phyloP scores from a whole-genome alignment of 306 rosid genomes.

The Heteromeles arbutifolia region DNA sequence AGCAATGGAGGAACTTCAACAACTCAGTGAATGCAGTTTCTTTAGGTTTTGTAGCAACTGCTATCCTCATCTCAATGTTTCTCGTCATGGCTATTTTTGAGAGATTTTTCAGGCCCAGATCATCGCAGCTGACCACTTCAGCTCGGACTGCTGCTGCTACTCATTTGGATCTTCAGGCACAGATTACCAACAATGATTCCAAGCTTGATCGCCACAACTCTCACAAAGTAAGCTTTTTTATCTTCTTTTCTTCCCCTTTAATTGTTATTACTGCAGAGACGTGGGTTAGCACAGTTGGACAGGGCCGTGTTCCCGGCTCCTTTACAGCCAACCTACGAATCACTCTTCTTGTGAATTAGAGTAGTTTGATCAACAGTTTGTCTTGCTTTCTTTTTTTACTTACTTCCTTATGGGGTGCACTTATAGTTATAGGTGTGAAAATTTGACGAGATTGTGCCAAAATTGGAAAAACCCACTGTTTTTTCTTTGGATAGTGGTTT shows the following conservation, averaged over 20 bases:
- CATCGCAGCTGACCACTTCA: conserved; percentile 18
- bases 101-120: conserved; percentile 51
- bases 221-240: conserved; percentile 37
- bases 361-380: neutral
- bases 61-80: conserved; percentile 67
- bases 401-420: neutral
- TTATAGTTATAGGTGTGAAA: neutral
- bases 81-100: conserved; percentile 70
- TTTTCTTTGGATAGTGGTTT: too few relatives aligned
- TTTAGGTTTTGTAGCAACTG: conserved; percentile 73
- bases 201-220: conserved; percentile 38
- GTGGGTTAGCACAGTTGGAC: neutral
- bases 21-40: conserved; percentile 54
- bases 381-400: too few relatives aligned
- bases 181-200: conserved; percentile 16
- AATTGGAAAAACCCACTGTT: neutral
- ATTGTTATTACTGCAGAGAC: neutral
- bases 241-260: neutral
- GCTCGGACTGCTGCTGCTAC: neutral
- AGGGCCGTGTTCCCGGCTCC: neutral
- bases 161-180: conserved; percentile 40
- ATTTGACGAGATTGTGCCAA: neutral
- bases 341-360: neutral
- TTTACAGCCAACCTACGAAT: too few relatives aligned
- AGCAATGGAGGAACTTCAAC: conserved; percentile 47